These are phyloP conservation scores for Tillandsia leiboldiana DNA, from an alignment of 176 grass and related monocot species.

Conservation along the genomic window DNA sequence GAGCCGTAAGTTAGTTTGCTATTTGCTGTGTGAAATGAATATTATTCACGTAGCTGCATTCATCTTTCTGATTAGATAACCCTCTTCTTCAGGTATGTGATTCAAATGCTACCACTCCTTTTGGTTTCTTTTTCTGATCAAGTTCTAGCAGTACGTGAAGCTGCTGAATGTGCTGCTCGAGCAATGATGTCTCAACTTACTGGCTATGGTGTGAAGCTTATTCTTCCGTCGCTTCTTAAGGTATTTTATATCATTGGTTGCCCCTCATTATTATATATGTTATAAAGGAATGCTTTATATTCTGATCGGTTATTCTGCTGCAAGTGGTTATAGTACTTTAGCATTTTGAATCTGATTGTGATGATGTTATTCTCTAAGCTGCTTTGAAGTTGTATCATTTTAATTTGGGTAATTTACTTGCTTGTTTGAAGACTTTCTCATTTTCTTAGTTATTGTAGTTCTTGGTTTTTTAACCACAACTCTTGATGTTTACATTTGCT, in stretches of 20 bases:
- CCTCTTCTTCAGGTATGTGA: constrained; percentile 78
- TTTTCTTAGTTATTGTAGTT: no score
- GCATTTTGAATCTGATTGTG: no score
- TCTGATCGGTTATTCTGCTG: no score
- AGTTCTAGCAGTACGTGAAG: constrained; percentile 93
- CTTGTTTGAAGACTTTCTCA: no score
- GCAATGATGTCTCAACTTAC: constrained; percentile 99
- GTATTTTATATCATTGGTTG: constrained; percentile 10
- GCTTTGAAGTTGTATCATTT: no score
- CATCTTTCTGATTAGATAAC: constrained; percentile 17
- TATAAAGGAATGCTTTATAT: no score
- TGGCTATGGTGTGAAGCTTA: constrained; percentile 92
- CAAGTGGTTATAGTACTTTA: no score
- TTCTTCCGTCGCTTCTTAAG: constrained; percentile 97
- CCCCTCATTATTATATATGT: neutral
- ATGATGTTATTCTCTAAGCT: no score
- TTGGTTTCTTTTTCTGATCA: constrained; percentile 97
- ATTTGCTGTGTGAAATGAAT: neutral
- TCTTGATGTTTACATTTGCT: no score
- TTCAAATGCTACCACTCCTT: constrained; percentile 91
- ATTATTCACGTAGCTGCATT: neutral
- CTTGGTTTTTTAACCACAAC: no score
- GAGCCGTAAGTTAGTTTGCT: constrained; percentile 82
- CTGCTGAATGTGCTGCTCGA: constrained; percentile 96
- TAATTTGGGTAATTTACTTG: no score